Base-by-base conservation (phyloP, 2,329 filamentous ascomycete genomes). In the Diaporthe sp. region DNA sequence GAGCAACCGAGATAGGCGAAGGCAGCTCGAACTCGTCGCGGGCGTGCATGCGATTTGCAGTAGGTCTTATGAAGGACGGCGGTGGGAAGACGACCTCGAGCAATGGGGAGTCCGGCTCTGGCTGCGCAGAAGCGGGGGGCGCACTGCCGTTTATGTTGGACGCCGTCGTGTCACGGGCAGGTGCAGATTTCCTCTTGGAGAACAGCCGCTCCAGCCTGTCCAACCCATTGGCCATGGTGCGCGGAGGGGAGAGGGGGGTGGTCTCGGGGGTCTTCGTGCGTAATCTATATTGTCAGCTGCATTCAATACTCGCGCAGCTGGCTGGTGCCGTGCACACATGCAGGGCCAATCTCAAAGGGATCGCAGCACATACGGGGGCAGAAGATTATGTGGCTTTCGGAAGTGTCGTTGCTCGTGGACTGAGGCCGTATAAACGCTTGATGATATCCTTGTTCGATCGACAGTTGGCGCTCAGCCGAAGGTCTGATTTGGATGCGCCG, bases 21-120 rank as follows among this genome's bases (percentile, higher is more conserved):
- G 70, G 42, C 49, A 73, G 28, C 67, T 76, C 22, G 77, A 63
- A 9, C 79, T 89, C 89, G 65, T 91, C 87, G 65, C 90, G 86
- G n/a, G 90, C 89, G 63, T 86, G 82, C 90, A 92, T 92, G 71
- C 71, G 71, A 57, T 44, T 57, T 34, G 88, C 86, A 73, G 84
- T 91, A 37, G 90, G 90, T 61, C 88, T 85, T 77, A 92, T 89
- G 78, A 90, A 92, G 1, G 88, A 89, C 9, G 88, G 86, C 28
- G 85, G 85, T 6, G 88, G 88, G 77, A 90, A 90, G 68, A 84
- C 82, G 70, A 83, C 84, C 70, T 81, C 80, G 73, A 51, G 63
- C 39, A 68, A 55, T 39, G 63, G 63, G 42, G 42, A 78, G 78
- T 22, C 76, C 70, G 39, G 75, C 75, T 67, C 68, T 39, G 63